These are phyloP conservation scores for Botrytis aclada DNA, from an alignment of 2,329 filamentous ascomycete genomes.

Conservation along the genomic window DNA sequence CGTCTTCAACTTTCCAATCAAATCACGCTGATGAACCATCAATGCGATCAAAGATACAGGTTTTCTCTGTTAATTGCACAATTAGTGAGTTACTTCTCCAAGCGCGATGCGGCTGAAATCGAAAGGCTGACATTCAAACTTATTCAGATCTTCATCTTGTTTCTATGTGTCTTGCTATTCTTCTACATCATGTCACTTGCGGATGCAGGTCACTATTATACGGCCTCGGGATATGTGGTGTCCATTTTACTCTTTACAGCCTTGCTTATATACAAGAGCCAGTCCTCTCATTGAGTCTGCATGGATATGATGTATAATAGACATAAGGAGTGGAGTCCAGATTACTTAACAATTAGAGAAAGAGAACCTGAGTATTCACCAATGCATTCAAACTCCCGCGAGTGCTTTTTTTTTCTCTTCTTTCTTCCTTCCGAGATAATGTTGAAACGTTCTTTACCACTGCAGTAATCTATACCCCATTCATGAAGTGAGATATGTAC, in stretches of 20 bases:
- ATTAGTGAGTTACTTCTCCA: neutral
- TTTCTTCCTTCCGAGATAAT: too few relatives aligned
- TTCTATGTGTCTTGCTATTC: neutral
- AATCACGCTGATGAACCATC: neutral
- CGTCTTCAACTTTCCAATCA: neutral
- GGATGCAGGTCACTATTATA: neutral
- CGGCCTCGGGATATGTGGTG: neutral
- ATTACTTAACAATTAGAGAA: too few relatives aligned
- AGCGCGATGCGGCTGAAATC: neutral
- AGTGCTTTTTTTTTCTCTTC: too few relatives aligned
- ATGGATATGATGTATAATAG: neutral
- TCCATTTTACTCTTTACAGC: neutral
- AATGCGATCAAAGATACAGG: neutral
- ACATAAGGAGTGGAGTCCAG: too few relatives aligned
- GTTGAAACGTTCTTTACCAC: too few relatives aligned
- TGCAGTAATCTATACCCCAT: too few relatives aligned
- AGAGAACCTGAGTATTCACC: too few relatives aligned
- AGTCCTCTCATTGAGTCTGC: neutral
- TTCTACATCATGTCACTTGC: neutral
- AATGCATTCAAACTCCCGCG: too few relatives aligned
- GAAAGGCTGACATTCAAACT: neutral
- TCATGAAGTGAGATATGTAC: too few relatives aligned
- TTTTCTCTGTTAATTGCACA: neutral
- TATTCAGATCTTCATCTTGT: neutral
- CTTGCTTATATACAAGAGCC: neutral